Evolutionary conservation across 768 basidiomycete genomes (phyloP).

Genomic region (Leccinum uliginosum): DNA sequence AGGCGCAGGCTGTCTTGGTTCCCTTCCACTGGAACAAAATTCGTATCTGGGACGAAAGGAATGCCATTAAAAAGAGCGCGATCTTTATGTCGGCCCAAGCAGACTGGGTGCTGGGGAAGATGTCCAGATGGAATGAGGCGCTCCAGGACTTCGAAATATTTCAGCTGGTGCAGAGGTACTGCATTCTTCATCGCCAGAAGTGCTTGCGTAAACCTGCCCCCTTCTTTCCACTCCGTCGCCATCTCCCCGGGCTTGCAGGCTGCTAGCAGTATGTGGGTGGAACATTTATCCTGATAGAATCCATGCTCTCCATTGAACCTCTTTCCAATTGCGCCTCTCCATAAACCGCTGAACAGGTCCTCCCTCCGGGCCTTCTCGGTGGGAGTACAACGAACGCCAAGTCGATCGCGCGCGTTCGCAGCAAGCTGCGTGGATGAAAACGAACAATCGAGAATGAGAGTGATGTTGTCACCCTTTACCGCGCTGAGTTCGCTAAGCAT

Average conservation of each 20-base stretch:
- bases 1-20: constrained; percentile 43
- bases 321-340: constrained; percentile 43
- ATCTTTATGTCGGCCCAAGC: constrained; percentile 44
- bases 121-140: constrained; percentile 37
- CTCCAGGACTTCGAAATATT: constrained; percentile 46
- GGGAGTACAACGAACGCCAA: constrained; percentile 55
- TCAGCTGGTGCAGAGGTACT: constrained; percentile 49
- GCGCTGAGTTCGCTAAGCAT: constrained; percentile 54
- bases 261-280: constrained; percentile 51
- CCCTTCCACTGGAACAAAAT: constrained; percentile 42
- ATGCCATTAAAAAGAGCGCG: constrained; percentile 52
- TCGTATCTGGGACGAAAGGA: constrained; percentile 49
- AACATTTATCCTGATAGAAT: constrained; percentile 39
- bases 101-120: constrained; percentile 42
- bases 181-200: constrained; percentile 45
- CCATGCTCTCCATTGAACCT: constrained; percentile 36
- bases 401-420: constrained; percentile 40
- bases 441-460: constrained; percentile 62
- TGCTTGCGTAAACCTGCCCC: constrained; percentile 57
- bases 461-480: constrained; percentile 66
- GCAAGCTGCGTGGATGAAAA: constrained; percentile 44
- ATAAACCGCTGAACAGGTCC: constrained; percentile 53
- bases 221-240: constrained; percentile 58
- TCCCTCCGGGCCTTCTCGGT: constrained; percentile 49
- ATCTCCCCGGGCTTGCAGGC: constrained; percentile 53